phyloP scores from a whole-genome alignment of 2,329 filamentous ascomycete species.

The Drechslerella stenobrocha region DNA sequence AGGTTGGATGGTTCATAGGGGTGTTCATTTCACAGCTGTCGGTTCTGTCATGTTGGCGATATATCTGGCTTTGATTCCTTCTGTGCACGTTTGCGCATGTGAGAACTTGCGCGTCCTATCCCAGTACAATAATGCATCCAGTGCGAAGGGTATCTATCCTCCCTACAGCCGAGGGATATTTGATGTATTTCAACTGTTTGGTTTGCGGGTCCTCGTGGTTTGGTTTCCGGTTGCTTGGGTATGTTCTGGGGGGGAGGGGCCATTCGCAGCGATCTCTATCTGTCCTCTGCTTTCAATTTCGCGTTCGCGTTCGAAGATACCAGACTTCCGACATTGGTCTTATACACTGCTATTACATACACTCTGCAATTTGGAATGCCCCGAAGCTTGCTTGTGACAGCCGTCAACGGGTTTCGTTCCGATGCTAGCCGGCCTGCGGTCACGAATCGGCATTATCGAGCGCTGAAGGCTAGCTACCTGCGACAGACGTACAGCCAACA shows the following conservation, averaged over 20 bases:
- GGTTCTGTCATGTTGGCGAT: constrained; percentile 43
- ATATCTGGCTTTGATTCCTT: neutral
- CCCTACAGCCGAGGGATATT: too few relatives aligned
- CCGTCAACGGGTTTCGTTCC: constrained; percentile 40
- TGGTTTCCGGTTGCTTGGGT: constrained; percentile 10
- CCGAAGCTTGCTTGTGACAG: neutral
- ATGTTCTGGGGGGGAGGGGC: neutral
- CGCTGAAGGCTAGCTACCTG: too few relatives aligned
- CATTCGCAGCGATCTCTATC: too few relatives aligned
- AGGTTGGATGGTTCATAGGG: constrained; percentile 12
- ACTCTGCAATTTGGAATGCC: too few relatives aligned
- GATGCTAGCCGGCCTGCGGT: constrained; percentile 48
- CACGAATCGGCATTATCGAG: too few relatives aligned
- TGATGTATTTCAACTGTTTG: constrained; percentile 35
- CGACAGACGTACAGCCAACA: neutral
- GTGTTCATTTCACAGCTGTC: constrained; percentile 1
- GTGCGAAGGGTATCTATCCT: constrained; percentile 48
- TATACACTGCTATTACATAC: too few relatives aligned
- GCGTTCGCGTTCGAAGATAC: too few relatives aligned
- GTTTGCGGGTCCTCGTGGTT: constrained; percentile 5
- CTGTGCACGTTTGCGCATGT: constrained; percentile 25
- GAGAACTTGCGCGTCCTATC: constrained; percentile 28
- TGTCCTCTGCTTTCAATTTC: too few relatives aligned
- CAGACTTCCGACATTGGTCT: too few relatives aligned
- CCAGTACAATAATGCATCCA: constrained; percentile 35